phyloP scores from a whole-genome alignment of 2,329 filamentous ascomycete genomes.

The Leptodontidium sp. region DNA sequence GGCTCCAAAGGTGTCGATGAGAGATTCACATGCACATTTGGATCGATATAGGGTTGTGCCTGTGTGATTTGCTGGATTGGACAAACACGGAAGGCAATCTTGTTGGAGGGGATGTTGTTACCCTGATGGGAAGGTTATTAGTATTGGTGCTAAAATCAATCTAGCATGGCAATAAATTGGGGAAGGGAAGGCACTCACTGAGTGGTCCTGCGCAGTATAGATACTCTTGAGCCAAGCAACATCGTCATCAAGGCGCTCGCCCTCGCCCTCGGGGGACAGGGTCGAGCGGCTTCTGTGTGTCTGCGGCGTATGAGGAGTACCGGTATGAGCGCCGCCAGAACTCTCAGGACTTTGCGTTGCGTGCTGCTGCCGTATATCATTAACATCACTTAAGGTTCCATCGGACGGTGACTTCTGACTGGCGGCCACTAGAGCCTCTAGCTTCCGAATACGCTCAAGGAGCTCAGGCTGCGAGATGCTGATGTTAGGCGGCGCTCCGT shows the following conservation, averaged over 20 bases:
- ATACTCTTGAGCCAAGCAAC: slow-evolving; percentile 29
- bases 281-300: neutral
- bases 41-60: slow-evolving; percentile 24
- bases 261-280: slow-evolving; percentile 13
- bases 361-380: too few species aligned
- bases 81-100: slow-evolving; percentile 29
- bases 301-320: slow-evolving; percentile 1
- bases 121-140: slow-evolving; percentile 2
- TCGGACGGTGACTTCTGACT: slow-evolving; percentile 14
- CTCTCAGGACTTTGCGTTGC: neutral
- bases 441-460: slow-evolving; percentile 29
- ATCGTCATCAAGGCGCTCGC: slow-evolving; percentile 22
- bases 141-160: neutral
- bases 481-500: neutral
- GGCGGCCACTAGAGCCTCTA: slow-evolving; percentile 24
- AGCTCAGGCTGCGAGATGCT: slow-evolving; percentile 20
- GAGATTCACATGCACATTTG: neutral
- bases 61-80: slow-evolving; percentile 26
- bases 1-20: slow-evolving; percentile 8
- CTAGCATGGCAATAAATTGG: neutral
- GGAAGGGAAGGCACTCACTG: slow-evolving; percentile 17
- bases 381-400: neutral
- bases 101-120: slow-evolving; percentile 12
- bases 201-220: slow-evolving; percentile 16
- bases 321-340: slow-evolving; percentile 1